These are phyloP conservation scores for Sinapis alba DNA, from an alignment of 441 rosid genomes.

Conservation along the genomic window DNA sequence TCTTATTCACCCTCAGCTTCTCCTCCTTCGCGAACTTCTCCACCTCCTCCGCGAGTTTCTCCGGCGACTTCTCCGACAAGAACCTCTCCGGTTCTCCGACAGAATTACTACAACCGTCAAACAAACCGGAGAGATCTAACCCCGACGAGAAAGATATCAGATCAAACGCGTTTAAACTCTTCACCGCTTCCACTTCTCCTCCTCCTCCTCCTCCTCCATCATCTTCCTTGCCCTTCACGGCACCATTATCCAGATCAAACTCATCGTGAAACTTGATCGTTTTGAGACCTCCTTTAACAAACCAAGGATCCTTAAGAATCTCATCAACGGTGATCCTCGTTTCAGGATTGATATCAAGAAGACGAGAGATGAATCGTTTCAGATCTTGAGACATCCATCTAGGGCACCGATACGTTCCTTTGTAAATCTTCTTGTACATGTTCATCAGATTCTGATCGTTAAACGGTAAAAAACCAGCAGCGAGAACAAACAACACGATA, in stretches of 20 bases:
- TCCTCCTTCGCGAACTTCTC: slow-evolving; percentile 58
- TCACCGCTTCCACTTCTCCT: slow-evolving; percentile 7
- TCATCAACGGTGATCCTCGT: slow-evolving; percentile 75
- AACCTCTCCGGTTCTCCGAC: slow-evolving; percentile 53
- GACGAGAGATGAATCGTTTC: slow-evolving; percentile 64
- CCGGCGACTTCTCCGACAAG: slow-evolving; percentile 52
- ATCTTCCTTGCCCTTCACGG: not conserved
- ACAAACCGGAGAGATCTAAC: slow-evolving; percentile 69
- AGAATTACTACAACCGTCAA: slow-evolving; percentile 44
- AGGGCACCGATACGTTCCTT: slow-evolving; percentile 77
- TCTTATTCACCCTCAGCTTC: slow-evolving; percentile 46
- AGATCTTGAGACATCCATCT: slow-evolving; percentile 78
- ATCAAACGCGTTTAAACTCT: slow-evolving; percentile 76
- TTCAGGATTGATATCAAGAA: slow-evolving; percentile 69
- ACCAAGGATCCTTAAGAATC: slow-evolving; percentile 82
- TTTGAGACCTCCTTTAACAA: slow-evolving; percentile 52
- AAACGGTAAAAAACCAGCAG: slow-evolving; percentile 86
- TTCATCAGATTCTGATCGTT: slow-evolving; percentile 84
- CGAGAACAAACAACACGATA: slow-evolving; percentile 68
- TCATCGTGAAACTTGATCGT: slow-evolving; percentile 54
- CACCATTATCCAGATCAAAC: slow-evolving; percentile 2
- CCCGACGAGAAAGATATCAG: slow-evolving; percentile 85
- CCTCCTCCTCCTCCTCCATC: not conserved
- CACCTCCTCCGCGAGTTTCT: slow-evolving; percentile 52
- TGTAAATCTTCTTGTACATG: slow-evolving; percentile 88